Evolutionary conservation across 805 yeast genomes (phyloP).

Genomic region (Pichia gijzeniarum): DNA sequence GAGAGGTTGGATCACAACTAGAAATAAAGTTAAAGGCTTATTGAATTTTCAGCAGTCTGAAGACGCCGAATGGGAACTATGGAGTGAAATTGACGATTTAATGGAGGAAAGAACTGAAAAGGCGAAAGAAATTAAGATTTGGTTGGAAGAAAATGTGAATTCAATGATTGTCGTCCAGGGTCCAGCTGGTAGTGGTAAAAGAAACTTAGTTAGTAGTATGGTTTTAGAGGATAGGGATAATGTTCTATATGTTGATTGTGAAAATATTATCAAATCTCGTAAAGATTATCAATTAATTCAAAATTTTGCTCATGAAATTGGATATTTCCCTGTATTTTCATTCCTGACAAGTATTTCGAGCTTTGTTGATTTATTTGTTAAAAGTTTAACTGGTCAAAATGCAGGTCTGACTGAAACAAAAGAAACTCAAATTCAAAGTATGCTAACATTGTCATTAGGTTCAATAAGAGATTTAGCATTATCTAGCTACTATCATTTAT

Average conservation of each 20-base stretch:
- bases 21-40: conserved; percentile 22
- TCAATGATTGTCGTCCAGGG: conserved; percentile 88
- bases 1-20: conserved; percentile 24
- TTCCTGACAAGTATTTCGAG: conserved; percentile 81
- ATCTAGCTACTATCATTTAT: conserved; percentile 34
- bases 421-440: conserved; percentile 75
- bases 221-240: conserved; percentile 56
- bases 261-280: conserved; percentile 61
- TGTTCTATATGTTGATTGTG: conserved; percentile 73
- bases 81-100: conserved; percentile 22
- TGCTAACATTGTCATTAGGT: conserved; percentile 62
- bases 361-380: conserved; percentile 77
- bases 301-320: conserved; percentile 67
- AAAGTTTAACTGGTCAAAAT: conserved; percentile 90
- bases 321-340: conserved; percentile 90
- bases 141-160: conserved; percentile 84
- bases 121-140: conserved; percentile 61
- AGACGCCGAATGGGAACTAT: conserved; percentile 15
- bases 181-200: conserved; percentile 94
- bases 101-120: conserved; percentile 72
- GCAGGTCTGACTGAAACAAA: conserved; percentile 81
- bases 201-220: conserved; percentile 65
- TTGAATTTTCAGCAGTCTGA: conserved; percentile 15
- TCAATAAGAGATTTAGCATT: conserved; percentile 67
- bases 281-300: conserved; percentile 64